Percentiles rank a stretch among this genome's conserved stretches.
phyloP scores from a whole-genome alignment of 2,329 filamentous ascomycete genomes.

The Magnaporthiopsis incrustans region DNA sequence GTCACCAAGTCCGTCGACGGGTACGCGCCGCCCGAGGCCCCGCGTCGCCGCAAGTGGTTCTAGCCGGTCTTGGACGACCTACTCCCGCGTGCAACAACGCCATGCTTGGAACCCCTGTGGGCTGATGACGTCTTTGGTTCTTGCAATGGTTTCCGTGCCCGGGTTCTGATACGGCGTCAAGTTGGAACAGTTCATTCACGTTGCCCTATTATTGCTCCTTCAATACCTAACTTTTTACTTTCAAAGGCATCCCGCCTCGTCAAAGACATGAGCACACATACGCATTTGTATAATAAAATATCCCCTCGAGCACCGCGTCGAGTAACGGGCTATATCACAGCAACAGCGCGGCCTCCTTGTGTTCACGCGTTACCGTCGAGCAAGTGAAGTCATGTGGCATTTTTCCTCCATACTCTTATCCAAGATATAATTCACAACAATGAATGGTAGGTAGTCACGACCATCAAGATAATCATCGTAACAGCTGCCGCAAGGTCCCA shows the following conservation, averaged over 20 bases:
- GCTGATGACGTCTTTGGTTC: neutral
- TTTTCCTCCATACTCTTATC: too few relatives aligned
- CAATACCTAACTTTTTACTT: neutral
- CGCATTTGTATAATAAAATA: neutral
- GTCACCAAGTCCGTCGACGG: conserved; percentile 20
- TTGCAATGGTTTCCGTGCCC: neutral
- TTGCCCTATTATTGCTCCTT: neutral
- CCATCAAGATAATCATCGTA: neutral
- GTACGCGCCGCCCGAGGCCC: conserved; percentile 13
- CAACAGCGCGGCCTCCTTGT: neutral
- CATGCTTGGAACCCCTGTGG: too few relatives aligned
- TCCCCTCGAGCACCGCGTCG: too few relatives aligned
- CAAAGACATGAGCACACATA: neutral
- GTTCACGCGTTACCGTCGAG: too few relatives aligned
- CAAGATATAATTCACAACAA: too few relatives aligned
- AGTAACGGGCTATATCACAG: neutral
- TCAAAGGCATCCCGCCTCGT: neutral
- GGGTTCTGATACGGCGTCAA: neutral
- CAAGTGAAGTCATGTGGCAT: too few relatives aligned
- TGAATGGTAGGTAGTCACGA: too few relatives aligned
- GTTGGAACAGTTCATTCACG: neutral
- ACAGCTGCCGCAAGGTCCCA: neutral
- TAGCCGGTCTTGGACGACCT: too few relatives aligned
- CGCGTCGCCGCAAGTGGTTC: conserved; percentile 15
- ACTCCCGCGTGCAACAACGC: too few relatives aligned